Evolutionary conservation across 208 protist genomes (phyloP).

Genomic region (Trypanosoma grayi): DNA sequence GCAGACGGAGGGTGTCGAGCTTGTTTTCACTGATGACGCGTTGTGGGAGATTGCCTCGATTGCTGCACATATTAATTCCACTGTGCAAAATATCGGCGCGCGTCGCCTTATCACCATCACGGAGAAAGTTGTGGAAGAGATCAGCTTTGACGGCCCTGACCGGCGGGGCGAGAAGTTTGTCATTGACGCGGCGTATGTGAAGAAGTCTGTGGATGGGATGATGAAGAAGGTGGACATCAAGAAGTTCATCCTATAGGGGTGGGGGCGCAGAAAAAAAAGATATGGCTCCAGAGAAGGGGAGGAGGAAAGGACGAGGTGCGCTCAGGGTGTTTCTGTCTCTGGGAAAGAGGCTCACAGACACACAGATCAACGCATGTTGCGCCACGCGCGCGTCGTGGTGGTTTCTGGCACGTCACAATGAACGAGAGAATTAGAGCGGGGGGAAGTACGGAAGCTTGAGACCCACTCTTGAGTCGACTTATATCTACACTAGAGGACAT

Average conservation of each 20-base stretch:
- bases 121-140: conserved; percentile 96
- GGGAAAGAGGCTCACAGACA: no score
- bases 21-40: conserved; percentile 94
- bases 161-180: conserved; percentile 78
- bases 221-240: conserved; percentile 93
- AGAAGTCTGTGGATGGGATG: conserved; percentile 86
- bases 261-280: not conserved
- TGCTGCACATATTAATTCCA: conserved; percentile 94
- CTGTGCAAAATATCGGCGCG: conserved; percentile 98
- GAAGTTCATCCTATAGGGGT: conserved; percentile 86
- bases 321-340: not conserved
- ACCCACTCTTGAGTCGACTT: no score
- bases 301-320: not conserved
- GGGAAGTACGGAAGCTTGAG: no score
- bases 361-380: no score
- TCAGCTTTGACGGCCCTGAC: conserved; percentile 92
- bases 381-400: no score
- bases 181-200: conserved; percentile 89
- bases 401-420: no score
- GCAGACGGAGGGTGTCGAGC: conserved; percentile 94
- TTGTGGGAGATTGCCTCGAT: conserved; percentile 95
- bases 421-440: no score
- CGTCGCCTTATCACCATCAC: conserved; percentile 97
- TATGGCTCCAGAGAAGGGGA: not conserved
- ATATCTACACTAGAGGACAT: no score